phyloP scores from a whole-genome alignment of 208 protist genomes.

The Acanthamoeba lenticulata region DNA sequence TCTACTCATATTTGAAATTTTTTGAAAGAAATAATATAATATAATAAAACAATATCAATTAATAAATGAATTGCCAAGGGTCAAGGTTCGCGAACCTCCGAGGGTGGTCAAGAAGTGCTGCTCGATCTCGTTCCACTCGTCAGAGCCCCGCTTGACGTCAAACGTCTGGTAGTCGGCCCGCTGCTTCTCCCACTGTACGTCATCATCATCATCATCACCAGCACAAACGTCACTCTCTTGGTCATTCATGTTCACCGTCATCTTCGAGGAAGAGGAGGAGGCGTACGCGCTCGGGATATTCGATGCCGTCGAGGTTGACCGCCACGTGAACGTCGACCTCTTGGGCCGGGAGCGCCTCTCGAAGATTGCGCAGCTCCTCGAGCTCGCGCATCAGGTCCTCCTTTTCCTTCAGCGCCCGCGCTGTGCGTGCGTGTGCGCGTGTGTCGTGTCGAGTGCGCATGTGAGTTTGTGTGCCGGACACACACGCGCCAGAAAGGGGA shows the following conservation, averaged over 20 bases:
- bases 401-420: not conserved
- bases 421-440: not conserved
- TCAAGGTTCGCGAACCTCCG: not conserved
- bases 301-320: not conserved
- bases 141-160: not conserved
- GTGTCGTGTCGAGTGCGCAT: not conserved
- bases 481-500: not conserved
- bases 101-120: not conserved
- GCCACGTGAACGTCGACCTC: not conserved
- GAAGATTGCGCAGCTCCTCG: not conserved
- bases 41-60: too few species aligned
- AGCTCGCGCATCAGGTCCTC: constrained; percentile 27
- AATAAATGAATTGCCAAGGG: too few species aligned
- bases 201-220: too few species aligned
- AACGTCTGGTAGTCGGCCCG: not conserved
- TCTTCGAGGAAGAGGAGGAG: not conserved
- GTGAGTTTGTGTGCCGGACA: not conserved
- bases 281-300: constrained; percentile 8
- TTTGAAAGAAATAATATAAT: too few species aligned
- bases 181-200: not conserved
- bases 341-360: not conserved
- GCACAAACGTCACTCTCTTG: too few species aligned
- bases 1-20: too few species aligned
- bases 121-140: constrained; percentile 18
- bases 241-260: too few species aligned